These are phyloP conservation scores for Psilocybe cubensis DNA, from an alignment of 768 basidiomycete genomes.

Conservation along the genomic window DNA sequence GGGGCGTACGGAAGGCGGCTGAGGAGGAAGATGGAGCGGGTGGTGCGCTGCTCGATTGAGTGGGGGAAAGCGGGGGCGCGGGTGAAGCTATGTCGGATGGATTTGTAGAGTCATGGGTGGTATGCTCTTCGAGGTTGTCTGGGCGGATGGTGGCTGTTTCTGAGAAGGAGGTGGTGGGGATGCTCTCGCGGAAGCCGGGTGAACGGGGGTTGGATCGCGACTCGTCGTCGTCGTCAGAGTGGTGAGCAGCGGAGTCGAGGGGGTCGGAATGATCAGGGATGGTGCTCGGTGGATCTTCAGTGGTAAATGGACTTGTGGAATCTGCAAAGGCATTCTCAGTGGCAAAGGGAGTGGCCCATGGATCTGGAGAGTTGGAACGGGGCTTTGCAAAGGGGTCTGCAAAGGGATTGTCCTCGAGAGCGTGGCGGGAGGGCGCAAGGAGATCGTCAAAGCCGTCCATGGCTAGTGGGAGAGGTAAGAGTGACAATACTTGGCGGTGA, in stretches of 20 bases:
- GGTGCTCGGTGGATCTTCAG: conserved; percentile 19
- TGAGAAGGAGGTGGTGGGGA: conserved; percentile 41
- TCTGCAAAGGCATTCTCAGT: conserved; percentile 31
- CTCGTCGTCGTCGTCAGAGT: conserved; percentile 38
- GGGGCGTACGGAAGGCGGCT: conserved; percentile 33
- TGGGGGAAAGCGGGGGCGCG: conserved; percentile 1
- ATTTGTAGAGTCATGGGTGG: conserved; percentile 8
- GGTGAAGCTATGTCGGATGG: conserved; percentile 12
- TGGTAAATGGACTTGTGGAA: conserved; percentile 22
- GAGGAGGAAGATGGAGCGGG: conserved; percentile 15
- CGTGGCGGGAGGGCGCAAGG: conserved; percentile 59
- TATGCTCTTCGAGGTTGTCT: conserved; percentile 26
- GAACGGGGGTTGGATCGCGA: conserved; percentile 32
- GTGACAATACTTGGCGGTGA: no score
- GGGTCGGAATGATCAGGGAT: conserved; percentile 33
- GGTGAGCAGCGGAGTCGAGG: conserved; percentile 30
- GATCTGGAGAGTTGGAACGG: conserved; percentile 74
- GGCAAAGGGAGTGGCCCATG: conserved; percentile 69
- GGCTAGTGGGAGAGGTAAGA: conserved; percentile 8
- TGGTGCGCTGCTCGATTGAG: conserved; percentile 3
- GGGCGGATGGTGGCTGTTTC: conserved; percentile 49
- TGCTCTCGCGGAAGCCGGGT: conserved; percentile 61
- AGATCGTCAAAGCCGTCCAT: conserved; percentile 87
- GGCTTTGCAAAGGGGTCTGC: conserved; percentile 71
- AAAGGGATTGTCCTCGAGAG: conserved; percentile 78